Evolutionary conservation across 2,329 filamentous ascomycete species (phyloP).

Genomic region (Chaetothyriales sp.): DNA sequence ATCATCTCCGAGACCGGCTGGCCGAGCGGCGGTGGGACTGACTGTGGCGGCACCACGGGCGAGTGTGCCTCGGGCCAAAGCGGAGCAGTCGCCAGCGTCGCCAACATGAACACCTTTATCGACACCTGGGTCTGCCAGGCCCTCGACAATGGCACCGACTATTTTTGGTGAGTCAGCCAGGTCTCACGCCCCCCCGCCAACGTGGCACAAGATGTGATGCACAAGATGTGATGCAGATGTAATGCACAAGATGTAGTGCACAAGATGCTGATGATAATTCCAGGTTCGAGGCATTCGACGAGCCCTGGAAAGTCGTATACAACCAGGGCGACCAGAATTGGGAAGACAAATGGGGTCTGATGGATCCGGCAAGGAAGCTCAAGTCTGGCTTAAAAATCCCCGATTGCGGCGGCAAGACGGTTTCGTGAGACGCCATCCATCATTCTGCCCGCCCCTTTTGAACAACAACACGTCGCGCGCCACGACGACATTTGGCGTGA

Average conservation of each 20-base stretch:
- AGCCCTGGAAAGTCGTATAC: constrained; percentile 79
- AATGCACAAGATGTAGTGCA: too few species aligned
- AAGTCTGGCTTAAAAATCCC: constrained; percentile 78
- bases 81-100: constrained; percentile 66
- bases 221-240: too few species aligned
- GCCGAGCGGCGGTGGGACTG: constrained; percentile 69
- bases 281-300: constrained; percentile 86
- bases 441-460: neutral
- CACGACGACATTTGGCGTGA: neutral
- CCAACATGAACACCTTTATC: constrained; percentile 77
- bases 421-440: constrained; percentile 19
- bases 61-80: constrained; percentile 42
- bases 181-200: neutral
- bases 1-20: constrained; percentile 86
- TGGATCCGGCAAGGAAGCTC: constrained; percentile 72
- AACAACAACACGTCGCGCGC: too few species aligned
- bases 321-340: constrained; percentile 58
- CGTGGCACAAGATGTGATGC: too few species aligned
- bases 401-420: constrained; percentile 64
- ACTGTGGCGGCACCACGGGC: constrained; percentile 47
- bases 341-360: constrained; percentile 92
- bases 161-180: constrained; percentile 59
- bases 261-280: constrained; percentile 10
- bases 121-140: constrained; percentile 70
- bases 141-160: constrained; percentile 69